A percentile compares a stretch with the other conserved stretches of the same genome.
These are phyloP conservation scores for Scleroderma bovista DNA, from an alignment of 768 basidiomycete genomes.

Conservation along the genomic window DNA sequence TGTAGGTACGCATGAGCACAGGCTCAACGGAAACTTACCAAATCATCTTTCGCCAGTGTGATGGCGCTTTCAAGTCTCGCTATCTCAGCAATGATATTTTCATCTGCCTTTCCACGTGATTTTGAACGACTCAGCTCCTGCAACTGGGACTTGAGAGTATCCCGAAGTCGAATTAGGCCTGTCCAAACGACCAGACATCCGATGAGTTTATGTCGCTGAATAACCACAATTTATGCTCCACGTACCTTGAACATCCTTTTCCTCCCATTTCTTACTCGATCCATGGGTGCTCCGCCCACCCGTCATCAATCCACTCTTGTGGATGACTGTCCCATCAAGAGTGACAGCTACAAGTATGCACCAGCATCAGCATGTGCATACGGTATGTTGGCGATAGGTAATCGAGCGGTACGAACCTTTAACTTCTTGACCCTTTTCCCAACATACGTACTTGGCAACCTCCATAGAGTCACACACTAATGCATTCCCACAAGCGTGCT, in stretches of 20 bases:
- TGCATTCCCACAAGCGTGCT: slow-evolving; percentile 93
- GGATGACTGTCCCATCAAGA: slow-evolving; percentile 93
- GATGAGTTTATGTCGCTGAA: slow-evolving; percentile 16
- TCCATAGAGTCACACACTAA: slow-evolving; percentile 96
- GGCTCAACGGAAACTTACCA: slow-evolving; percentile 43
- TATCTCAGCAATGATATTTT: slow-evolving; percentile 70
- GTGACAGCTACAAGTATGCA: slow-evolving; percentile 70
- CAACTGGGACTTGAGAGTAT: slow-evolving; percentile 66
- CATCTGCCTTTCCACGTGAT: slow-evolving; percentile 80
- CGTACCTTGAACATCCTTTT: slow-evolving; percentile 84
- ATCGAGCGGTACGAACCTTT: slow-evolving; percentile 59
- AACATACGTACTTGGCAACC: slow-evolving; percentile 83
- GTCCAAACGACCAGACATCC: not conserved
- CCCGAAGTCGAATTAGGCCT: slow-evolving; percentile 57
- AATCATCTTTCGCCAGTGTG: slow-evolving; percentile 73
- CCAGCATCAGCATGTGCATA: slow-evolving; percentile 2
- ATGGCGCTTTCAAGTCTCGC: slow-evolving; percentile 74
- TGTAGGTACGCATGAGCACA: not conserved
- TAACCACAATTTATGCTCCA: slow-evolving; percentile 9
- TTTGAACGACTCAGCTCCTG: slow-evolving; percentile 81
- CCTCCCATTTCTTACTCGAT: slow-evolving; percentile 87
- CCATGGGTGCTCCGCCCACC: slow-evolving; percentile 81
- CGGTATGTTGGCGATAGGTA: not conserved
- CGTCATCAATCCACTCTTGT: slow-evolving; percentile 95
- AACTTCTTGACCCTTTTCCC: slow-evolving; percentile 92